Conservation (phyloP, 331 rosid species). For the Spiraea crenata region DNA sequence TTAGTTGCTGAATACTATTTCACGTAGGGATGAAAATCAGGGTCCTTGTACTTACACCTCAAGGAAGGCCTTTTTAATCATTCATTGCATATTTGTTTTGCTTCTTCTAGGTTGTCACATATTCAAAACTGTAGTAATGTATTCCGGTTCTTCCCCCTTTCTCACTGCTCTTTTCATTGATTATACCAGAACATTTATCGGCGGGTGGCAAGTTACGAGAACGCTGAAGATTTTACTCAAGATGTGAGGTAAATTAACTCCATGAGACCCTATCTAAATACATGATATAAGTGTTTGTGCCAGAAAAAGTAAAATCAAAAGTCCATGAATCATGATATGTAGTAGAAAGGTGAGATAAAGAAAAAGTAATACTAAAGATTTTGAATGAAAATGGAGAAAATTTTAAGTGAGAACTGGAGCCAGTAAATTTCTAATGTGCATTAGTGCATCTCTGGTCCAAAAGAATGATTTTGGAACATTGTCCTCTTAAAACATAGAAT, state of each 20-base stretch:
- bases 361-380: too few species aligned
- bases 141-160: slow-evolving; percentile 16
- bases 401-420: too few species aligned
- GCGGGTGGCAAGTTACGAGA: slow-evolving; percentile 62
- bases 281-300: neutral
- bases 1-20: neutral
- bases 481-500: neutral
- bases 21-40: neutral
- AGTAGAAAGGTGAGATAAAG: too few species aligned
- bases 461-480: neutral
- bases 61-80: too few species aligned
- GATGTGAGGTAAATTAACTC: slow-evolving; percentile 58
- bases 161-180: slow-evolving; percentile 29
- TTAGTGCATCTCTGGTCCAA: neutral
- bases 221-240: slow-evolving; percentile 56
- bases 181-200: slow-evolving; percentile 59
- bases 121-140: too few species aligned
- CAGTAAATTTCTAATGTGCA: too few species aligned
- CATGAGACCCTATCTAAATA: slow-evolving; percentile 1
- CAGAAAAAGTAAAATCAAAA: too few species aligned
- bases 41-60: neutral
- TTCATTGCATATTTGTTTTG: too few species aligned
- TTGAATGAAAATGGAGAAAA: too few species aligned
- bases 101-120: too few species aligned
- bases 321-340: too few species aligned